Percentiles rank a stretch among this genome's conserved stretches.
Evolutionary conservation across 1,284 basidiomycete genomes (phyloP).

Genomic region (Singerocomus inundabilis): DNA sequence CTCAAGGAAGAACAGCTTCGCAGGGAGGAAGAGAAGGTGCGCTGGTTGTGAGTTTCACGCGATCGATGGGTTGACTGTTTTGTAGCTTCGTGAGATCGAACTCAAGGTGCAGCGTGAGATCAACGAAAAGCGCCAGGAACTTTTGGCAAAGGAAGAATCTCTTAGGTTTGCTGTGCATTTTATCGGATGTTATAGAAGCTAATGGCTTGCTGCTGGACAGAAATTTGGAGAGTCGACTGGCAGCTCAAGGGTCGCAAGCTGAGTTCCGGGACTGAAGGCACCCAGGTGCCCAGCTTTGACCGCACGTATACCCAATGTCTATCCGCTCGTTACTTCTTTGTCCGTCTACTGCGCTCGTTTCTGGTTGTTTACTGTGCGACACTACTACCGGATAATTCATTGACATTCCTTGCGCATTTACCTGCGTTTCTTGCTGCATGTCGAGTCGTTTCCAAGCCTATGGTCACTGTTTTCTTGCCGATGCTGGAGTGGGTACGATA

Average conservation of each 20-base stretch:
- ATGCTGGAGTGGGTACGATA: conserved; percentile 10
- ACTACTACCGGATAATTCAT: conserved; percentile 38
- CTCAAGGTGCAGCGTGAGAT: conserved; percentile 98
- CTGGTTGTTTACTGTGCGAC: conserved; percentile 34
- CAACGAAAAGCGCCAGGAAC: conserved; percentile 96
- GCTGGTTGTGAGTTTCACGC: conserved; percentile 7
- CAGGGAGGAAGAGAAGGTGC: conserved; percentile 92
- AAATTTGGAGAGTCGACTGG: conserved; percentile 87
- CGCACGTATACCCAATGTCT: conserved; percentile 35
- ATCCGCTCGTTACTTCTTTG: conserved; percentile 36
- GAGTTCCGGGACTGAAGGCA: conserved; percentile 55
- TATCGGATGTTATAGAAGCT: conserved; percentile 1
- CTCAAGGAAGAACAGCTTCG: conserved; percentile 99
- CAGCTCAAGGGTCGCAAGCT: conserved; percentile 75
- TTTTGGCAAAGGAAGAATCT: conserved; percentile 91
- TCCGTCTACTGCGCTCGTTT: conserved; percentile 31
- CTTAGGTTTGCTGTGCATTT: conserved; percentile 53
- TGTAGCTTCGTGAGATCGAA: conserved; percentile 93
- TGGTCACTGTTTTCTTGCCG: conserved; percentile 25
- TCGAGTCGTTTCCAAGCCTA: conserved; percentile 20
- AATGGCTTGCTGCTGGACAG: conserved; percentile 38
- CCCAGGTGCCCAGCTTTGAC: conserved; percentile 20
- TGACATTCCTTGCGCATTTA: conserved; percentile 36
- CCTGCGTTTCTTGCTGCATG: conserved; percentile 32
- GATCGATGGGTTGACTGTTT: conserved; percentile 13